A percentile compares a stretch with the other conserved stretches of the same genome.
phyloP scores from a whole-genome alignment of 257 asterid species.

The Ballota nigra region DNA sequence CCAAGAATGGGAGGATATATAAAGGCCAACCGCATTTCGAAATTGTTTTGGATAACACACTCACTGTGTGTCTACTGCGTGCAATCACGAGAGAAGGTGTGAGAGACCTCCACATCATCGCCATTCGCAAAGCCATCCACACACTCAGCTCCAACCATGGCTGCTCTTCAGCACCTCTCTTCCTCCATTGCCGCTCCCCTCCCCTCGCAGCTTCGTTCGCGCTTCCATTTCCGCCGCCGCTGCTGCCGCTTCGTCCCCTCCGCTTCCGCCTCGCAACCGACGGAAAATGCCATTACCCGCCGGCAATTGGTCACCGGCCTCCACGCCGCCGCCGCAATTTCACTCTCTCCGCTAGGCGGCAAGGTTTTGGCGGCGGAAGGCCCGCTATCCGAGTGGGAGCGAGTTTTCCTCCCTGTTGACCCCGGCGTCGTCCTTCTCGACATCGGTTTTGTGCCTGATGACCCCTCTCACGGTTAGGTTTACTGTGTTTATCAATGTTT shows the following conservation, averaged over 20 bases:
- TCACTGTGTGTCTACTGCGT: not conserved
- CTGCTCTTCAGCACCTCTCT: conserved; percentile 36
- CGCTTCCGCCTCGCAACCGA: conserved; percentile 30
- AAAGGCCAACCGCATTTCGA: conserved; percentile 27
- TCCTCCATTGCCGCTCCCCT: conserved; percentile 27
- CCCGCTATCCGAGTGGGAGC: conserved; percentile 82
- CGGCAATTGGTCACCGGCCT: conserved; percentile 48
- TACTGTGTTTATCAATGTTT: not conserved
- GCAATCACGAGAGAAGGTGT: conserved; percentile 12
- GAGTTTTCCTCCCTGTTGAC: conserved; percentile 81
- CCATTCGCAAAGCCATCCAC: not conserved
- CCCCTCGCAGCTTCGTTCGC: conserved; percentile 27
- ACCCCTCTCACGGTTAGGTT: conserved; percentile 68
- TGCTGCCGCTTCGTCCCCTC: conserved; percentile 29
- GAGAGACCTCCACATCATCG: conserved; percentile 7
- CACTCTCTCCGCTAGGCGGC: conserved; percentile 36
- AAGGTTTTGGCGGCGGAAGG: conserved; percentile 55
- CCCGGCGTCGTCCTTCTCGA: conserved; percentile 93
- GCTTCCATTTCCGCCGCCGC: conserved; percentile 29
- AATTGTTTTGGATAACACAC: conserved; percentile 28
- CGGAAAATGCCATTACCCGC: conserved; percentile 35
- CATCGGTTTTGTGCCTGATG: conserved; percentile 83
- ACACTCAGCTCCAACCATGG: conserved; percentile 22
- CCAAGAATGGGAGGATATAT: not conserved
- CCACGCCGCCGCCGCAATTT: conserved; percentile 43